Base-by-base conservation (phyloP, 75 land plant genomes). In the Isoetes taiwanensis region DNA sequence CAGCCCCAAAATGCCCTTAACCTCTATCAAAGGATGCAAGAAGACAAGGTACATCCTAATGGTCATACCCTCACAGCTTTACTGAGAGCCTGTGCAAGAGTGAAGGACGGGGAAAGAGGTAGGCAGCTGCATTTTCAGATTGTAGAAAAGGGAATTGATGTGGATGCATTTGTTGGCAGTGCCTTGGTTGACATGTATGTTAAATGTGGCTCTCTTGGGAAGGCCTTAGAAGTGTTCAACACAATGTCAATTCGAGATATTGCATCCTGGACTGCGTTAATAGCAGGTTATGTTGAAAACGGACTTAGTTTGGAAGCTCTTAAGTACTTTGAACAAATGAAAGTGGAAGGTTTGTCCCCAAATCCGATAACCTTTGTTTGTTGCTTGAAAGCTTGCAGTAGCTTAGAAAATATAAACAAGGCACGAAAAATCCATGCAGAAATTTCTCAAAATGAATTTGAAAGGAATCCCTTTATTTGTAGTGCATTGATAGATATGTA, bases 31-130 rank as follows among this genome's bases (percentile, higher is more conserved):
- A 41, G 41, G 54, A 71, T 73, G 74, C 3, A 64, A 39, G 57
- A 37, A 0, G 37, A 57, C 2, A 12, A 12, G 27, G 55, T 52
- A 12, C 2, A n/a, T 12, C 14, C 23, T 19, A 69, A 74, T 57
- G 70, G 64, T 50, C 28, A 41, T 58, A 12, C 70, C 52, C 75
- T 56, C 66, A 69, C 81, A 20, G 34, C 52, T 25, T 68, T 75
- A 64, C 78, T 83, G 65, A 69, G 66, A 21, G 61, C 71, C 31
- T 83, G 82, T 66, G 73, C 73, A 48, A 59, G 74, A 2, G 26
- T 41, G 19, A 61, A 63, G 1, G 39, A 58, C 41, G 62, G 69
- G 56, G 10, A 28, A 2, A 72, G 39, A 10, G 82, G 82, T 12
- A 32, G 39, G 46, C 4, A 8, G 2, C 19, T 43, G 4, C 46